A percentile compares a stretch with the other conserved stretches of the same genome.
Conservation (phyloP, 2,329 filamentous ascomycete species). For the Talaromyces sp. region DNA sequence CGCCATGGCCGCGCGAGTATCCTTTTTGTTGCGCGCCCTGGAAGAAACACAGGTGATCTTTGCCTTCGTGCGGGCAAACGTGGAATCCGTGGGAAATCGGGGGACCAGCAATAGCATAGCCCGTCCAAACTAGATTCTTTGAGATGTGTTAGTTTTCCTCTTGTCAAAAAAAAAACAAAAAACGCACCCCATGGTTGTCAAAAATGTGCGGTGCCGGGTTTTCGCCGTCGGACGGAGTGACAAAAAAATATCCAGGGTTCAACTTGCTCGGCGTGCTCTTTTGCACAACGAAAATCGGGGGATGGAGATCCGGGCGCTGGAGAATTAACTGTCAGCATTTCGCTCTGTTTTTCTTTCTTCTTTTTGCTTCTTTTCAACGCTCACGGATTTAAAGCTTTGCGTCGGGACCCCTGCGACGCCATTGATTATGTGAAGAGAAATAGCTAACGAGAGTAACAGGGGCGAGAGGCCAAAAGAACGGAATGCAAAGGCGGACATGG, state of each 20-base stretch:
- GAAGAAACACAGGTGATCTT: constrained; percentile 49
- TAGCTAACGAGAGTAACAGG: not conserved
- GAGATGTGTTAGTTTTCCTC: not conserved
- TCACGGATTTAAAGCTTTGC: not conserved
- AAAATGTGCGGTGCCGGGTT: constrained; percentile 50
- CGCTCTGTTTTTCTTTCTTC: not conserved
- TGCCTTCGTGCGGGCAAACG: constrained; percentile 45
- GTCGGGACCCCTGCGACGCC: not conserved
- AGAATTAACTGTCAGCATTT: constrained; percentile 10
- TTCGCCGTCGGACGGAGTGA: constrained; percentile 45
- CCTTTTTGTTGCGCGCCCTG: constrained; percentile 48
- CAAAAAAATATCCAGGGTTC: constrained; percentile 47
- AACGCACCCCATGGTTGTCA: constrained; percentile 43
- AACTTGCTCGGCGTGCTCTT: constrained; percentile 25
- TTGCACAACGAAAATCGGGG: constrained; percentile 30
- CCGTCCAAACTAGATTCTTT: constrained; percentile 47
- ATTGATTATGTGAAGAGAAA: not conserved
- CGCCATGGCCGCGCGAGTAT: constrained; percentile 48
- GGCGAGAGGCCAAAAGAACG: not conserved
- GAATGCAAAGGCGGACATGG: not conserved
- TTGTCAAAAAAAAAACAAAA: not conserved
- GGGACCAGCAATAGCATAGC: constrained; percentile 45
- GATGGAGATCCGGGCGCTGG: constrained; percentile 38
- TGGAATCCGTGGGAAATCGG: constrained; percentile 46
- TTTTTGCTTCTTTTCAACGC: not conserved